A percentile compares a stretch with the other conserved stretches of the same genome.
Conservation (phyloP, 768 basidiomycete species). For the Mycena kentingensis region DNA sequence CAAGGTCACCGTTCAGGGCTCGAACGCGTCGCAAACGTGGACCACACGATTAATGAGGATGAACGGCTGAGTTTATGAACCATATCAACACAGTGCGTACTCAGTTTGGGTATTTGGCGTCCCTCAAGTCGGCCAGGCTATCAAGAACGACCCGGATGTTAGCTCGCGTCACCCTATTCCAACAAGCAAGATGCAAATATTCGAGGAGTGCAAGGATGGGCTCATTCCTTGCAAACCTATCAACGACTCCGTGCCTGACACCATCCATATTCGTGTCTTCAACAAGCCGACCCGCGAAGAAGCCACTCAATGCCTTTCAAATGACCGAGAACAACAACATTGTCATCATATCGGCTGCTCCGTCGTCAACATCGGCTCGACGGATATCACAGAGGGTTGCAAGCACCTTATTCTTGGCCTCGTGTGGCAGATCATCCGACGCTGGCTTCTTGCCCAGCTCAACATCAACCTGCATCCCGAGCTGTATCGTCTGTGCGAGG, state of each 20-base stretch:
- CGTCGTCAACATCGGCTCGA: conserved; percentile 96
- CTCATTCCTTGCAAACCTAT: conserved; percentile 92
- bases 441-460: conserved; percentile 90
- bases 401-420: conserved; percentile 97
- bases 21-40: conserved; percentile 91
- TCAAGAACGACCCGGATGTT: conserved; percentile 88
- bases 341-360: conserved; percentile 98
- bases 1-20: conserved; percentile 92
- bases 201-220: conserved; percentile 95
- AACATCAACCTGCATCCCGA: conserved; percentile 99
- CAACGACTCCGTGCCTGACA: conserved; percentile 99
- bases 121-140: conserved; percentile 59
- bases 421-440: conserved; percentile 98
- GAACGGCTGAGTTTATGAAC: conserved; percentile 95
- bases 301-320: conserved; percentile 95
- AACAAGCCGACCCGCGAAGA: conserved; percentile 82
- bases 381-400: conserved; percentile 87
- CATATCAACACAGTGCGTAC: conserved; percentile 85
- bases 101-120: background rate
- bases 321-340: conserved; percentile 99
- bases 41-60: conserved; percentile 97
- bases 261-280: conserved; percentile 96
- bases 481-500: conserved; percentile 92
- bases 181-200: conserved; percentile 96
- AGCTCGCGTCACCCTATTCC: conserved; percentile 86